Base-by-base conservation (phyloP, 1,284 basidiomycete species). In the Trichosporon sp. region DNA sequence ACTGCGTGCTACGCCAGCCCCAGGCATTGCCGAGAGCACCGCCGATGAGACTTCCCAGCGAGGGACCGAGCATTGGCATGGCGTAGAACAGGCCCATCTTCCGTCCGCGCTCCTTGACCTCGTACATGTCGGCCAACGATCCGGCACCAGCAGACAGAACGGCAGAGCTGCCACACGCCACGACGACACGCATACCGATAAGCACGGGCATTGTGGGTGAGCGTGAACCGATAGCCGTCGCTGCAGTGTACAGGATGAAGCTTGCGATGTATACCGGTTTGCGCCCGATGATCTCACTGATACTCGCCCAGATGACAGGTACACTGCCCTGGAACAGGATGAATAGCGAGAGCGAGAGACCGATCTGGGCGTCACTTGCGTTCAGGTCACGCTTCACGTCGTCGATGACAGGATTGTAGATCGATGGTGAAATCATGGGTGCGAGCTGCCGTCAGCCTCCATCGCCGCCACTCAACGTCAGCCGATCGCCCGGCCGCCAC, bases 141-240 rank as follows among this genome's bases (percentile, higher is more conserved):
- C 89, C 91, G 0, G 90, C 90, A 11, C 91, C 92, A 57, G 92
- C 86, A 0, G 88, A 80, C 23, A 91, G 84, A 8, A 91, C 89
- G 1, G 90, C 88, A 58, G 88, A 87, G 2, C 88, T 88, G 23
- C 89, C 91, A 59, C 70, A 68, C 3, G 73, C 76, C 58, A 77
- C 74, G 7, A 81, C 58, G 58, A 70, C 66, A 33, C 79, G 69
- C 78, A 81, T 78, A 8, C 83, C 88, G 68, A 93, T 89, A 7
- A 94, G 83, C 10, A 87, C 78, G 13, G 79, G 78, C 71, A 92
- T 89, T 11, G 78, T 85, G 36, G 67, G 78, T 40, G 88, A 84
- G 2, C 85, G 78, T 6, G 88, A 88, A 1, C 86, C 86, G 3
- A 88, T 83, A 9, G 85, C 82, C n/a, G 87, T 86, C 9, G 86